phyloP scores from a whole-genome alignment of 345 rosid species.

The Cochlearia excelsa region DNA sequence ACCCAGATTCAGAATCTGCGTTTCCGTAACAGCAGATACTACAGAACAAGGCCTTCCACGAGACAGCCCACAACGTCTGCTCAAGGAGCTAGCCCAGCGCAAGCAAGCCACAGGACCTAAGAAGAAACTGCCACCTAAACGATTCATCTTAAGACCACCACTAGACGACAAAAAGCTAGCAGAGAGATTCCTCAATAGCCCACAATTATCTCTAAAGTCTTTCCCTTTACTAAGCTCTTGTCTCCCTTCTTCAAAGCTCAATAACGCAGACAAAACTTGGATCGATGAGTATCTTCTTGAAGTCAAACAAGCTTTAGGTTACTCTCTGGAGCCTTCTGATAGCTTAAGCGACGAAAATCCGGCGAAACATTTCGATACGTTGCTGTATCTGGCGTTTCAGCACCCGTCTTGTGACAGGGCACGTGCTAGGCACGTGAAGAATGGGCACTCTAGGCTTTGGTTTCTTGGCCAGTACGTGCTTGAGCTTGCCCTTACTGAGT shows the following conservation, averaged over 20 bases:
- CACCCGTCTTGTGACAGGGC: conserved; percentile 87
- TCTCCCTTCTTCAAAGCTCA: conserved; percentile 73
- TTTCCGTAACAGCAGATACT: conserved; percentile 58
- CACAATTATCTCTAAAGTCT: conserved; percentile 80
- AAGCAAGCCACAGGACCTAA: conserved; percentile 59
- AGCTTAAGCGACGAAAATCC: conserved; percentile 74
- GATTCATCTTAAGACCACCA: conserved; percentile 76
- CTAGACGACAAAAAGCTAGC: conserved; percentile 78
- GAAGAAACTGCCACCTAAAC: conserved; percentile 65
- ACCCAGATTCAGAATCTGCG: conserved; percentile 40
- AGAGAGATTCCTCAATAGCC: conserved; percentile 76
- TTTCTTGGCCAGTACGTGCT: conserved; percentile 92
- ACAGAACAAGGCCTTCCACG: conserved; percentile 47
- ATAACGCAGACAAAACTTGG: conserved; percentile 85
- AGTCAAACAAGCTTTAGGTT: conserved; percentile 92
- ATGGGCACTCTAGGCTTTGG: conserved; percentile 74
- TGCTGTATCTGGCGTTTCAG: conserved; percentile 85
- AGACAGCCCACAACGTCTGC: conserved; percentile 82
- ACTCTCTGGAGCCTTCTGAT: conserved; percentile 69
- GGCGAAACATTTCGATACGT: conserved; percentile 83
- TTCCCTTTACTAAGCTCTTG: conserved; percentile 87
- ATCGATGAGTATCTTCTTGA: conserved; percentile 86
- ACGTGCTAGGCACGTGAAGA: conserved; percentile 72
- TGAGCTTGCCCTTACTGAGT: conserved; percentile 77
- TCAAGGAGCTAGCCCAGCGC: conserved; percentile 90